These are phyloP conservation scores for Trichoderma reesei DNA, from an alignment of 495 filamentous ascomycete genomes.

Conservation along the genomic window DNA sequence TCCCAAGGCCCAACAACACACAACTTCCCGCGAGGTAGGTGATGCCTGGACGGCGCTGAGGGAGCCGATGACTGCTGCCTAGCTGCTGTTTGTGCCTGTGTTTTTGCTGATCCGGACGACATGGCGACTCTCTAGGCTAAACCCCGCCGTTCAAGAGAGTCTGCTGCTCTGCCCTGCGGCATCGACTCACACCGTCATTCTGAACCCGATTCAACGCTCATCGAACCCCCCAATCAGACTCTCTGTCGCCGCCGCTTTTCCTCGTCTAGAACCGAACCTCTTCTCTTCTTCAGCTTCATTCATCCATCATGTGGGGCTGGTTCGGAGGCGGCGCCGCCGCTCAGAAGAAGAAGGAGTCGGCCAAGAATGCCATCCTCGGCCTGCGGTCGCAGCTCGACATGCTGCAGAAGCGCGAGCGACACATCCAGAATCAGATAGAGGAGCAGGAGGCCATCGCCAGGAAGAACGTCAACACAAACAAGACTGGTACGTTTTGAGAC, in stretches of 20 bases:
- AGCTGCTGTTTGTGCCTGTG: not conserved
- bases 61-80: not conserved
- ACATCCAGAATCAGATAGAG: slow-evolving; percentile 80
- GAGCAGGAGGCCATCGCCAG: slow-evolving; percentile 89
- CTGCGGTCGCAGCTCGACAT: slow-evolving; percentile 87
- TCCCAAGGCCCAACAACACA: not conserved
- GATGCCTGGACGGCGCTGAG: not conserved
- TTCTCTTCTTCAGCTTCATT: slow-evolving; percentile 8
- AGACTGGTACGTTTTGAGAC: slow-evolving; percentile 54
- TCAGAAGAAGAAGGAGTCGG: slow-evolving; percentile 80
- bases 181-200: slow-evolving; percentile 1
- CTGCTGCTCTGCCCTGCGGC: not conserved
- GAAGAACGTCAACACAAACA: slow-evolving; percentile 84
- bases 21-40: not conserved
- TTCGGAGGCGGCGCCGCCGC: slow-evolving; percentile 72
- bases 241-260: not conserved
- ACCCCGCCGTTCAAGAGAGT: not conserved
- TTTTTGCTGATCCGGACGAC: not conserved
- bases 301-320: slow-evolving; percentile 59
- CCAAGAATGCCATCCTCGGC: slow-evolving; percentile 92
- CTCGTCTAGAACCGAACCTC: slow-evolving; percentile 7
- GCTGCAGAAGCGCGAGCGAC: slow-evolving; percentile 92
- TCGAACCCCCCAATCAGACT: not conserved
- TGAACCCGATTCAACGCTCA: not conserved
- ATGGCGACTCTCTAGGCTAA: not conserved